Base-by-base conservation (phyloP, 768 basidiomycete genomes). In the Auriscalpium orientale region DNA sequence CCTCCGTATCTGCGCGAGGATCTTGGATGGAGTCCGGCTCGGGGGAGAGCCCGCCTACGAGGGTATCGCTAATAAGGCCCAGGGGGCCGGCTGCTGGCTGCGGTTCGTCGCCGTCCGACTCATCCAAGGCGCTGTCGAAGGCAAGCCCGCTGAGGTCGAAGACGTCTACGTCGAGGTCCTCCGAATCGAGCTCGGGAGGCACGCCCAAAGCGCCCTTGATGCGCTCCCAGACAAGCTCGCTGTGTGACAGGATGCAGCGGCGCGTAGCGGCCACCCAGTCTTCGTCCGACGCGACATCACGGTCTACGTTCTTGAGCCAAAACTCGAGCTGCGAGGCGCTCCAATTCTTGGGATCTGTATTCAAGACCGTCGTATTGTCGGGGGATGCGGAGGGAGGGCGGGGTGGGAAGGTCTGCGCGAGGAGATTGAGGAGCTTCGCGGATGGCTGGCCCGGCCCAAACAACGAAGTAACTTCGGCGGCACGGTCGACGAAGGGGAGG, bases 191-290 rank as follows among this genome's bases (percentile, higher is more conserved):
- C 64, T 95, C 91, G 0, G 85, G 86, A 10, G 93, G 92, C 5
- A 93, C 85, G 5, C 93, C 93, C 1, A 97, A 74, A 0, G 89
- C 91, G 34, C 83, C 87, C 64, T 93, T 94, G 64, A 95, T 74
- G 55, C 91, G 81, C 68, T 95, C 91, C 93, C 93, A 97, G 54
- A 95, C 85, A 43, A 92, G 81, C 64, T 95, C 92, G 13, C 84
- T 87, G 60, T 85, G 85, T 22, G 80, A 71, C 20, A 88, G 74
- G 62, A 95, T 80, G 63, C 91, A 92, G 54, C 76, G 78, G n/a
- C 91, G 83, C 0, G 84, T 80, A 10, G 80, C 79, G 64, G 78
- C 75, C 47, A 86, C 81, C 90, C 91, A 97, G 34, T 82, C 65
- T 18, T 77, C 75, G 64, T 97, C 93, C 3, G 83, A 75, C 0